Percentiles rank a stretch among this genome's conserved stretches.
Evolutionary conservation across 208 protist species (phyloP).

Genomic region (Blechomonas ayalai): DNA sequence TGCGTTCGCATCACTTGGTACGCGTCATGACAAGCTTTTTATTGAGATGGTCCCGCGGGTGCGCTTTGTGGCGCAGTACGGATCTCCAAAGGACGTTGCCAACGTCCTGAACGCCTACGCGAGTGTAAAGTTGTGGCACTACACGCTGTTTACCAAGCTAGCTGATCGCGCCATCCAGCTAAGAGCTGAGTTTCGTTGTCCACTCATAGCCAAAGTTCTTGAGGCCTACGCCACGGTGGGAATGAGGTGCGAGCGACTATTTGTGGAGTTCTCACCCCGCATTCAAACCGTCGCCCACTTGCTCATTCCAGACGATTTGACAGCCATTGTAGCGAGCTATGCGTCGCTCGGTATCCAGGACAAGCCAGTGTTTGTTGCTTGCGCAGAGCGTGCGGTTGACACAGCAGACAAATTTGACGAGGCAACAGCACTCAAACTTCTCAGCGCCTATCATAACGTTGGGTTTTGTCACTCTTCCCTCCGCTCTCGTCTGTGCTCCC

Average conservation of each 20-base stretch:
- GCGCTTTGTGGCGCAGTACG: conserved; percentile 69
- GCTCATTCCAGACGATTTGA: conserved; percentile 27
- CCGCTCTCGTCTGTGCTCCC: not conserved
- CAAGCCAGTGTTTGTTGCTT: conserved; percentile 34
- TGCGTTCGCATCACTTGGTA: conserved; percentile 51
- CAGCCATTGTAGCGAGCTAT: conserved; percentile 41
- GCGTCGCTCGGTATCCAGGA: conserved; percentile 29
- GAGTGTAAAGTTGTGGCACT: conserved; percentile 74
- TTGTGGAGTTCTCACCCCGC: conserved; percentile 58
- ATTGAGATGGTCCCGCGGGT: conserved; percentile 77
- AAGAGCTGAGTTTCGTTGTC: conserved; percentile 38
- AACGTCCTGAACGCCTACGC: conserved; percentile 76
- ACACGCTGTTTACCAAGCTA: conserved; percentile 75
- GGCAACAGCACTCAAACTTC: conserved; percentile 19
- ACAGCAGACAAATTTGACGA: conserved; percentile 32
- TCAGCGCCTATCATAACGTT: conserved; percentile 17
- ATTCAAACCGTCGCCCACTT: conserved; percentile 56
- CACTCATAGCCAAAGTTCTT: conserved; percentile 36
- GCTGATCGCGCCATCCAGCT: conserved; percentile 72
- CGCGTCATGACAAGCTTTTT: conserved; percentile 68
- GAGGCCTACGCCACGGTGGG: conserved; percentile 54
- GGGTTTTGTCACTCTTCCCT: not conserved
- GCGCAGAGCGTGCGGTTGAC: conserved; percentile 22
- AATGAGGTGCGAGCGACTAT: conserved; percentile 75
- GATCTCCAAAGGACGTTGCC: conserved; percentile 57